Base-by-base conservation (phyloP, 495 filamentous ascomycete species). In the Apiosordaria backusii region DNA sequence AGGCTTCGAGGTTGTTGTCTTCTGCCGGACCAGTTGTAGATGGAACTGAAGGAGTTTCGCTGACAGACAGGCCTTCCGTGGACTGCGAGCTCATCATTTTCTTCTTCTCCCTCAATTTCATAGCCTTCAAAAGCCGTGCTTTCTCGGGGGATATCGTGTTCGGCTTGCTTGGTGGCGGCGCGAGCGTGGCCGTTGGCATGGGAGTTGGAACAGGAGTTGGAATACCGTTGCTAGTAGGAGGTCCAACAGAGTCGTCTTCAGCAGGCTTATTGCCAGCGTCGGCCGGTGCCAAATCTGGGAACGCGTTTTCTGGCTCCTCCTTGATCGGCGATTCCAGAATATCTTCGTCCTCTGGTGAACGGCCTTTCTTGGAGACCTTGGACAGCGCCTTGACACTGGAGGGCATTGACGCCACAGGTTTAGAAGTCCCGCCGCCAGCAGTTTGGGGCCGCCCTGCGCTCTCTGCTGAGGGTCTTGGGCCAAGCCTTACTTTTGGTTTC, bases 41-140 rank as follows among this genome's bases (percentile, higher is more conserved):
- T 3, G 66, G 67, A 0, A 63, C 66, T 21, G 69, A 64, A 18
- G 71, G 60, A 7, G 62, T 52, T 21, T 75, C 72, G 7, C 61
- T 55, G 9, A 55, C 54, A 10, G 64, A 53, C 18, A 64, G 9
- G 16, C 70, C 65, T n/a, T 53, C 23, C 18, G 65, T 26, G 16
- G 68, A 61, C 35, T 70, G 73, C 50, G 63, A 60, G 61, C 60
- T 69, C 72, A 75, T 84, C 82, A 87, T 81, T 69, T 91, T 88
- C 72, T 90, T 92, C 76, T 92, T 93, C 72, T 86, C 79, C 50
- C 95, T 84, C 55, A 97, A 79, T 69, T 98, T 90, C 75, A 97
- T 82, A 4, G 95, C 94, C 80, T 94, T 97, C 92, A 96, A 91
- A 65, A 99, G 80, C 67, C 93, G 85, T 69, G 90, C 86, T 75